Evolutionary conservation across 1,284 basidiomycete species (phyloP), one percentile per base, ranked within the genome.

Genomic region (Chiua sp.): DNA sequence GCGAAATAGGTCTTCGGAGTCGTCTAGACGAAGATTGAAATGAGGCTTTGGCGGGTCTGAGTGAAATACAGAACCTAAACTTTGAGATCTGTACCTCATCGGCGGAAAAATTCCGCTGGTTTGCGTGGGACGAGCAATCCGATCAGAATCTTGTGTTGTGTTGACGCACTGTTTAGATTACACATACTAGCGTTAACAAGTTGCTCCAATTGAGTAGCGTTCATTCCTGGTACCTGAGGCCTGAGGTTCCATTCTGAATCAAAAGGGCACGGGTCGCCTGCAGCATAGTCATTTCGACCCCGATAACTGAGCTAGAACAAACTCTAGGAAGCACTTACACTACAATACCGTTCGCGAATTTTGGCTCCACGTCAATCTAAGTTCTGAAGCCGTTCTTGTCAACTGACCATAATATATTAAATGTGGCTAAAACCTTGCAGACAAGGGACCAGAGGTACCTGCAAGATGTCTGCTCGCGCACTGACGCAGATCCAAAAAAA

Each of bases 391-490:
- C 52, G 18, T 47, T 54, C 44, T 33, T 22, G 22, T 54, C 53
- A 7, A 11, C 23, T 10, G 53, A 44, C 3, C 53, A 44, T 22
- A 47, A 26, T 33, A 47, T 7, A 13, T 10, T 23, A 30, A 46
- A 56, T n/a, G 55, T 51, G 11, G 33, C 30, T 30, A 56, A 28
- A 8, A 53, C 47, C 46, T 47, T 49, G 51, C 26, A n/a, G 30
- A 58, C 26, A n/a, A 51, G 30, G 15, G 42, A 59, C 53, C 44
- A 13, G 47, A 58, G 7, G 26, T 50, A 12, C 54, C 51, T 30
- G 49, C 55, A 26, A 56, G 51, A 30, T 53, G 57, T 35, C 57
- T 53, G 20, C 52, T 46, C 7, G 26, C 47, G 13, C 46, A 58
- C 22, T 42, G 46, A 6, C 49, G 49, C 55, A 20, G 47, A 56